These are phyloP conservation scores for Calcarisporium arbuscula DNA, from an alignment of 2,329 filamentous ascomycete species.

Conservation along the genomic window DNA sequence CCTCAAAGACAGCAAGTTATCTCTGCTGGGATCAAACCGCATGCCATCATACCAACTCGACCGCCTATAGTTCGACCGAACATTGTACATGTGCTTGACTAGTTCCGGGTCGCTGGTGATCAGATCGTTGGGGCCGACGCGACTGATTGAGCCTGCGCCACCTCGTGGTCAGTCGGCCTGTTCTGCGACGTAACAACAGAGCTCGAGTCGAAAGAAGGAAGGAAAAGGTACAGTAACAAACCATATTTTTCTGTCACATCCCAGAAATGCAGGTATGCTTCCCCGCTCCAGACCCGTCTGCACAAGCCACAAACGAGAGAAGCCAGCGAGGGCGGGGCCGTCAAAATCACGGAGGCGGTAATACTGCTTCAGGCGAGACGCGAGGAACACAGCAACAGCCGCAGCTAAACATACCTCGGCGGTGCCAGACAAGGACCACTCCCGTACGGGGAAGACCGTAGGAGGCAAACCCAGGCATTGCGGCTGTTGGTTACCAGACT, in stretches of 20 bases:
- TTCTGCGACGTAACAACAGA: not conserved
- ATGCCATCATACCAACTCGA: constrained; percentile 40
- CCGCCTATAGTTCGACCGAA: constrained; percentile 27
- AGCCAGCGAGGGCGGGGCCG: constrained; percentile 2
- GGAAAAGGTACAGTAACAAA: not conserved
- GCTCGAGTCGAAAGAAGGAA: not conserved
- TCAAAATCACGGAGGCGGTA: constrained; percentile 7
- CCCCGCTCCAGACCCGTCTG: constrained; percentile 2
- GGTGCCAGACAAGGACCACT: too few species aligned
- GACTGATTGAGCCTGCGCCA: constrained; percentile 20
- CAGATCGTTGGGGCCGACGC: constrained; percentile 36
- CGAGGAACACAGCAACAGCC: too few species aligned
- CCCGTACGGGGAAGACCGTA: too few species aligned
- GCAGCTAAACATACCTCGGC: too few species aligned
- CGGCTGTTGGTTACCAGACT: too few species aligned
- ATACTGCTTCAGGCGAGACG: too few species aligned
- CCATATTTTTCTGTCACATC: constrained; percentile 6
- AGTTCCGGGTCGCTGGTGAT: constrained; percentile 40
- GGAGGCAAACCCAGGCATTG: too few species aligned
- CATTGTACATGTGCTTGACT: constrained; percentile 32
- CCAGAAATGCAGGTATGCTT: constrained; percentile 6
- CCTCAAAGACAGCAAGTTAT: constrained; percentile 3
- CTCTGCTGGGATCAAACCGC: constrained; percentile 37
- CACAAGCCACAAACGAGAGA: constrained; percentile 5
- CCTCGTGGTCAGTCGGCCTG: constrained; percentile 2